These are phyloP conservation scores for Bertia moriformis DNA, from an alignment of 2,329 filamentous ascomycete genomes.

Conservation along the genomic window DNA sequence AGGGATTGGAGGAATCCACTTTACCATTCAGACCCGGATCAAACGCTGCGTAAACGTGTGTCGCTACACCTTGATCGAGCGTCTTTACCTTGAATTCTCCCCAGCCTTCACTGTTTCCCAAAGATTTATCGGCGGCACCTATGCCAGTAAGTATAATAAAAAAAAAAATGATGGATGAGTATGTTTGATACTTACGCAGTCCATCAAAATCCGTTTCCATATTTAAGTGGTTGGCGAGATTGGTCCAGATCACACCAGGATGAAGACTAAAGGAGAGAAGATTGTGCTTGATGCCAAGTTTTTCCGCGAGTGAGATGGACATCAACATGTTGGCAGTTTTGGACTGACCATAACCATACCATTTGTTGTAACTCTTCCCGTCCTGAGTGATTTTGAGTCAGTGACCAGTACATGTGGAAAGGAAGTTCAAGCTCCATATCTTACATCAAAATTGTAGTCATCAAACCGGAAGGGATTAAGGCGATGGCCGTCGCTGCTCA, in stretches of 20 bases:
- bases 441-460: constrained; percentile 26
- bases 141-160: not conserved
- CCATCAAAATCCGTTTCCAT: not conserved
- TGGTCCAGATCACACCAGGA: not conserved
- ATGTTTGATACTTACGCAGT: not conserved
- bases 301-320: not conserved
- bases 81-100: not conserved
- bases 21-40: not conserved
- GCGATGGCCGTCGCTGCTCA: constrained; percentile 27
- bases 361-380: not conserved
- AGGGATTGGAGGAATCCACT: not conserved
- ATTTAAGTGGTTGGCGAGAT: not conserved
- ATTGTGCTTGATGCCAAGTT: not conserved
- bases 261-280: not conserved
- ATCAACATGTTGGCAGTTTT: not conserved
- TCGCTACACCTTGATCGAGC: not conserved
- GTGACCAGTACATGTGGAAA: no score
- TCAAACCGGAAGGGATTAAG: constrained; percentile 23
- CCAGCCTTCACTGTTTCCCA: not conserved
- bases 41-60: not conserved
- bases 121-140: not conserved
- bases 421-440: constrained; percentile 2
- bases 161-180: not conserved
- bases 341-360: not conserved
- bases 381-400: not conserved